These are phyloP conservation scores for Bifiguratus adelaidae DNA, from an alignment of 192 early-diverging fungal genomes.

Conservation along the genomic window DNA sequence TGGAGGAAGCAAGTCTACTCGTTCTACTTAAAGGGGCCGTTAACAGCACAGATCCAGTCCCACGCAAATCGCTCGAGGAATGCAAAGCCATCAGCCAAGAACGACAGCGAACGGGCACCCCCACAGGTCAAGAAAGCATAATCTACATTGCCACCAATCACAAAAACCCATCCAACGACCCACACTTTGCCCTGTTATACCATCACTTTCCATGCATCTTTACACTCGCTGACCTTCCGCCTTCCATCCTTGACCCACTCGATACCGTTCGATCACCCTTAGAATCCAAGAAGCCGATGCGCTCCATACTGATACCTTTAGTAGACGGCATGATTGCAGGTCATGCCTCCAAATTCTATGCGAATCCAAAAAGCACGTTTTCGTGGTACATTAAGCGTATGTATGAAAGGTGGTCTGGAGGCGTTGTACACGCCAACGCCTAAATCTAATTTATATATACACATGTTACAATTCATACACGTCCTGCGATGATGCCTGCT, in stretches of 20 bases:
- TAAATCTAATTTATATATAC: too few relatives aligned
- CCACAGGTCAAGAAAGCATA: conserved; percentile 4
- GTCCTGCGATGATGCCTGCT: too few relatives aligned
- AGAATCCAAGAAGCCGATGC: conserved; percentile 10
- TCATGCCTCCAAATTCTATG: conserved; percentile 9
- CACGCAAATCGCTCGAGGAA: background rate
- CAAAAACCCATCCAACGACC: conserved; percentile 23
- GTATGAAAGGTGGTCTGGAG: too few relatives aligned
- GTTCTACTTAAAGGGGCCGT: background rate
- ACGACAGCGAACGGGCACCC: conserved; percentile 19
- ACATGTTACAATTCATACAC: too few relatives aligned
- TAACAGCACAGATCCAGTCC: too few relatives aligned
- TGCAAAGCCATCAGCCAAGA: conserved; percentile 37
- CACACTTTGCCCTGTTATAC: conserved; percentile 15
- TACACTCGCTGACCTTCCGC: conserved; percentile 26
- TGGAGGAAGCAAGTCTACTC: background rate
- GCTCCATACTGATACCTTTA: conserved; percentile 10
- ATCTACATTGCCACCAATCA: conserved; percentile 42
- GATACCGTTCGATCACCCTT: conserved; percentile 11
- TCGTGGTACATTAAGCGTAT: conserved; percentile 22
- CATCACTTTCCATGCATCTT: conserved; percentile 26
- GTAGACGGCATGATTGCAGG: conserved; percentile 21
- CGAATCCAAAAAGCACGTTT: conserved; percentile 16
- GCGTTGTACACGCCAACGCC: too few relatives aligned
- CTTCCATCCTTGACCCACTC: conserved; percentile 14